Evolutionary conservation across 805 yeast species (phyloP), one percentile per base, ranked within the genome.

Genomic region (Aciculoconidium aculeatum): DNA sequence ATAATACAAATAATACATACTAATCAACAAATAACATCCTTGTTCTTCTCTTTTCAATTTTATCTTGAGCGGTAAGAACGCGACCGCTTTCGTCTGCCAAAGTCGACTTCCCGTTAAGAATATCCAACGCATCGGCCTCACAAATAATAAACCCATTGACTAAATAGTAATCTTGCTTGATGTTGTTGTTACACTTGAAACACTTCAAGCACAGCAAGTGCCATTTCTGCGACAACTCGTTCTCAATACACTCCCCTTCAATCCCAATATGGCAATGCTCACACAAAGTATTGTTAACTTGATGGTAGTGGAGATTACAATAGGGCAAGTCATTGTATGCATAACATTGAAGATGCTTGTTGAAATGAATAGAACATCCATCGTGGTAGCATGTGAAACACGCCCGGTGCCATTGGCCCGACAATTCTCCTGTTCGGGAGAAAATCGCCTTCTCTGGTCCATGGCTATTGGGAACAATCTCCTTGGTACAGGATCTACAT

Each of bases 401-500:
- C 10, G 66, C 56, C 21, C 94, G 68, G 51, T 92, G 98, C 97
- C 97, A 92, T 51, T 87, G 90, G 0, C 96, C 97, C 1, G 85
- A 72, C 25, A 82, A 59, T 46, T 79, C 87, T n/a, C 79, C 82
- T 32, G 82, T 83, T 42, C 78, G 81, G n/a, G 95, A 84, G 56
- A 77, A 81, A 11, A 90, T 81, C 0, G 92, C 67, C 47, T 80
- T 84, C 15, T 51, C 42, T 6, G 46, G 19, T 1, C 70, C 69
- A 24, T 37, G 52, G 3, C 54, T 56, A 5, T 37, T 21, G 1
- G 75, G 66, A 1, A 41, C 39, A 17, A 88, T 77, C n/a, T 55
- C 62, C 25, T 53, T 36, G 4, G 56, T 53, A 59, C 97, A 90
- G 18, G 70, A 65, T 34, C 96, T 75, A 52, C 97, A 90, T 10